Percentiles rank a stretch among this genome's conserved stretches.
These are phyloP conservation scores for Bassia scoparia DNA, from an alignment of 148 eudicot species.

Conservation along the genomic window DNA sequence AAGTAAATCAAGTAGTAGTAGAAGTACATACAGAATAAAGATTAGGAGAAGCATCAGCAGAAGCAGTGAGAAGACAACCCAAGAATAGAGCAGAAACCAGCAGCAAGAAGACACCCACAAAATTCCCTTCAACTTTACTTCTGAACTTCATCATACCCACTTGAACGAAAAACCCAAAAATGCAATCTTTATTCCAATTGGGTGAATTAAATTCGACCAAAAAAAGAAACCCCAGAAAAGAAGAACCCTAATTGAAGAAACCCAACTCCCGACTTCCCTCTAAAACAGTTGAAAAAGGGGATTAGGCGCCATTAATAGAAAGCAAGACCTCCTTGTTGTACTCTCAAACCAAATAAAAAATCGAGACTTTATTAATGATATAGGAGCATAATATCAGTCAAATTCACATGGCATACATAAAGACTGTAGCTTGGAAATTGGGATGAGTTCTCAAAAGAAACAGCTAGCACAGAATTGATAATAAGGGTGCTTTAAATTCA, in stretches of 20 bases:
- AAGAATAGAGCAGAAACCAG: slow-evolving; percentile 43
- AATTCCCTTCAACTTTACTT: slow-evolving; percentile 20
- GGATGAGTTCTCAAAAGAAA: slow-evolving; percentile 6
- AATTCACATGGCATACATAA: slow-evolving; percentile 27
- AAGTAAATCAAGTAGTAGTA: not conserved
- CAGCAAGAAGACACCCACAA: slow-evolving; percentile 30
- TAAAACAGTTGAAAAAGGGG: slow-evolving; percentile 9
- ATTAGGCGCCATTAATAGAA: slow-evolving; percentile 15
- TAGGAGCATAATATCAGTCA: not conserved
- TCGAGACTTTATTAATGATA: not conserved
- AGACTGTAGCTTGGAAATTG: slow-evolving; percentile 11
- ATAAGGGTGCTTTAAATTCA: not conserved
- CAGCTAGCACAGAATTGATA: slow-evolving; percentile 28
- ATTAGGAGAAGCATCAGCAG: slow-evolving; percentile 56
- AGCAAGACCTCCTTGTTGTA: not conserved
- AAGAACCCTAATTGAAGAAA: slow-evolving; percentile 18
- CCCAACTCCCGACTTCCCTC: not conserved
- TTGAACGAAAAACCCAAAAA: slow-evolving; percentile 11
- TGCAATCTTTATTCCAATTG: not conserved
- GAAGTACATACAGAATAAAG: slow-evolving; percentile 46
- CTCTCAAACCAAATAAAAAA: slow-evolving; percentile 1
- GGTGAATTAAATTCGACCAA: not conserved
- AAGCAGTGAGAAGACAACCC: slow-evolving; percentile 23
- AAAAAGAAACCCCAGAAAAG: not conserved
- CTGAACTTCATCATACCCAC: slow-evolving; percentile 24